These are phyloP conservation scores for Pythium phragmitis DNA, from an alignment of 352 stramenopile genomes.

Conservation along the genomic window DNA sequence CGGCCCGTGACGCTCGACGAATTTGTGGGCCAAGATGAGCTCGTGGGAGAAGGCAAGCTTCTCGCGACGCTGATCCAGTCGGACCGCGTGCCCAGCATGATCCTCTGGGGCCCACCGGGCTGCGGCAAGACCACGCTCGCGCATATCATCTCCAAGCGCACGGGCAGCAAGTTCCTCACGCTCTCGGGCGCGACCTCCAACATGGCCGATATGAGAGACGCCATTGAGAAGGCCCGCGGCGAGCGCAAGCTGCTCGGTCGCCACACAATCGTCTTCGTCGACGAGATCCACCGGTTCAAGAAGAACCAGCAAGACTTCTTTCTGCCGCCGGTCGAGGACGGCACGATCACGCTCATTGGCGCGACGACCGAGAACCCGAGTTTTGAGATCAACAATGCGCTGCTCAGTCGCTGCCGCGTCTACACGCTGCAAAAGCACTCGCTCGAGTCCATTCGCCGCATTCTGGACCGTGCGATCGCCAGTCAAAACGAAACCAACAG, in stretches of 20 bases:
- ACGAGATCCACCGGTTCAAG: slow-evolving; percentile 89
- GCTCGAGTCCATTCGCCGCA: slow-evolving; percentile 52
- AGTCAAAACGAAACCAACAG: slow-evolving; percentile 28
- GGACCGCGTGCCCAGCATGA: slow-evolving; percentile 82
- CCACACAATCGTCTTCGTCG: slow-evolving; percentile 84
- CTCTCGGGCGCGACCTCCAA: slow-evolving; percentile 77
- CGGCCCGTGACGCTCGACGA: slow-evolving; percentile 58
- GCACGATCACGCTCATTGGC: slow-evolving; percentile 86
- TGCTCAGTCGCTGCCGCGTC: slow-evolving; percentile 77
- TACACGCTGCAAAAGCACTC: slow-evolving; percentile 78
- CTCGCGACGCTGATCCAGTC: slow-evolving; percentile 58
- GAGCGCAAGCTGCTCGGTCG: slow-evolving; percentile 62
- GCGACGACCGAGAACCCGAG: slow-evolving; percentile 89
- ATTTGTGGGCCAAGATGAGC: slow-evolving; percentile 67
- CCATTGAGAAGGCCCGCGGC: slow-evolving; percentile 63
- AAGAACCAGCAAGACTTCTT: slow-evolving; percentile 90
- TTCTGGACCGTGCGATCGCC: slow-evolving; percentile 61
- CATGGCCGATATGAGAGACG: slow-evolving; percentile 68
- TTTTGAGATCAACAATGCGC: slow-evolving; percentile 86
- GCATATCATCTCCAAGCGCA: slow-evolving; percentile 69
- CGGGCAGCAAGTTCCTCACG: slow-evolving; percentile 64
- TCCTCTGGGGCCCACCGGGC: slow-evolving; percentile 83
- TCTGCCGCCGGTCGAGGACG: slow-evolving; percentile 78
- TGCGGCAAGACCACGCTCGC: slow-evolving; percentile 88
- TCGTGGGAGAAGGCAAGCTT: slow-evolving; percentile 60